These are phyloP conservation scores for Cenchrus fungigraminus DNA, from an alignment of 176 grass and related monocot species.

Conservation along the genomic window DNA sequence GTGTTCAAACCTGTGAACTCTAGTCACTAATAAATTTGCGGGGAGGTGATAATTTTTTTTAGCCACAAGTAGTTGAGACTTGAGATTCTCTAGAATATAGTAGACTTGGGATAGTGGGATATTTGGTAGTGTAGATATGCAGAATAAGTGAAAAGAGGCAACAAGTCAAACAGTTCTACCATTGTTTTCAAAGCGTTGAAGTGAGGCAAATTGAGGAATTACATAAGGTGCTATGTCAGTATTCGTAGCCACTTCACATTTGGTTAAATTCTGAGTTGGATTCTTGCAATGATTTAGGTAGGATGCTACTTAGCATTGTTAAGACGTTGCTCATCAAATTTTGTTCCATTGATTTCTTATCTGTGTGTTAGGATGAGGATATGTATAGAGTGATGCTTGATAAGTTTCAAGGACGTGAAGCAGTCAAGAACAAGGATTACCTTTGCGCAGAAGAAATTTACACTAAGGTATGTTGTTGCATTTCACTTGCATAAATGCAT, in stretches of 20 bases:
- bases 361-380: constrained; percentile 21
- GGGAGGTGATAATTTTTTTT: no score
- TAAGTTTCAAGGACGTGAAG: constrained; percentile 36
- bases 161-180: background rate
- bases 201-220: background rate
- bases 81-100: no score
- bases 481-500: background rate
- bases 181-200: background rate
- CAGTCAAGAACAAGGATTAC: constrained; percentile 41
- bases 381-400: background rate
- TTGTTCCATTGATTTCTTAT: background rate
- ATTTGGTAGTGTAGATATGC: background rate
- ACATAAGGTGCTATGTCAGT: background rate
- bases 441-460: constrained; percentile 8
- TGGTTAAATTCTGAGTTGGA: background rate
- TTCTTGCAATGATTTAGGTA: constrained; percentile 3
- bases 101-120: no score
- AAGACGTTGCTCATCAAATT: background rate
- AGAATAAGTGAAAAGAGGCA: background rate
- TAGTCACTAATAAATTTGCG: no score
- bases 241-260: background rate
- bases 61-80: no score
- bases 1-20: no score
- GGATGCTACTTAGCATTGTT: background rate
- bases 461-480: constrained; percentile 6